phyloP scores from a whole-genome alignment of 2,329 filamentous ascomycete genomes.

The Arthrobotrys entomopaga region DNA sequence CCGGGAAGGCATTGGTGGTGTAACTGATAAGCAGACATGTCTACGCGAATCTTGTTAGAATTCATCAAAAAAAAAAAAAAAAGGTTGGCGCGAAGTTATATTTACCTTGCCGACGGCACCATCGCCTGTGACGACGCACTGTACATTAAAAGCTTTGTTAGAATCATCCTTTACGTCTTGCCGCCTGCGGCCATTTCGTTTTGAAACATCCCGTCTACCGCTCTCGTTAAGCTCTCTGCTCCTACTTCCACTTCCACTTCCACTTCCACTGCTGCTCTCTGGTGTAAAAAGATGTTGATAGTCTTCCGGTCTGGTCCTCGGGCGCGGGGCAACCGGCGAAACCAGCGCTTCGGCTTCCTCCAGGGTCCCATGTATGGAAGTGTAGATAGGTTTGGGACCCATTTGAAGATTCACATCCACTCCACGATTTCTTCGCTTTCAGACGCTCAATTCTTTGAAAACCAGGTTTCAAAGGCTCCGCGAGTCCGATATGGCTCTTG shows the following conservation, averaged over 20 bases:
- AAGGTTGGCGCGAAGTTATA: slow-evolving; percentile 54
- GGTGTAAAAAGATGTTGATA: slow-evolving; percentile 45
- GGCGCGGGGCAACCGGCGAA: slow-evolving; percentile 35
- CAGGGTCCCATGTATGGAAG: slow-evolving; percentile 38
- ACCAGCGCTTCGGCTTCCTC: slow-evolving; percentile 45
- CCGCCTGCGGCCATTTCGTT: slow-evolving; percentile 38
- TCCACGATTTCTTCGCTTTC: not conserved
- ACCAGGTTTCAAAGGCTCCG: slow-evolving; percentile 48
- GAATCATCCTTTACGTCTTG: slow-evolving; percentile 41
- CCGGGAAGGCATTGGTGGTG: slow-evolving; percentile 99
- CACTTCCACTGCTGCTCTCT: slow-evolving; percentile 3
- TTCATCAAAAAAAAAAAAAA: slow-evolving; percentile 56
- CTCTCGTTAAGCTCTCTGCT: slow-evolving; percentile 10
- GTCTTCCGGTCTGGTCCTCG: slow-evolving; percentile 41
- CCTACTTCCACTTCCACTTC: not conserved
- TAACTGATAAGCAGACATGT: slow-evolving; percentile 99
- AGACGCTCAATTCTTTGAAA: slow-evolving; percentile 23
- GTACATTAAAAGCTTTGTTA: slow-evolving; percentile 54
- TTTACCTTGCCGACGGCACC: slow-evolving; percentile 98
- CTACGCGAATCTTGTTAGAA: slow-evolving; percentile 66
- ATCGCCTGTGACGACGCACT: slow-evolving; percentile 99
- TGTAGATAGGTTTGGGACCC: slow-evolving; percentile 49
- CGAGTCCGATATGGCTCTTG: slow-evolving; percentile 36
- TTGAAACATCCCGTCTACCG: slow-evolving; percentile 16
- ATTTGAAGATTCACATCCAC: slow-evolving; percentile 25